Conservation (phyloP, 164 flowering plant genomes). For the Annona cherimola region DNA sequence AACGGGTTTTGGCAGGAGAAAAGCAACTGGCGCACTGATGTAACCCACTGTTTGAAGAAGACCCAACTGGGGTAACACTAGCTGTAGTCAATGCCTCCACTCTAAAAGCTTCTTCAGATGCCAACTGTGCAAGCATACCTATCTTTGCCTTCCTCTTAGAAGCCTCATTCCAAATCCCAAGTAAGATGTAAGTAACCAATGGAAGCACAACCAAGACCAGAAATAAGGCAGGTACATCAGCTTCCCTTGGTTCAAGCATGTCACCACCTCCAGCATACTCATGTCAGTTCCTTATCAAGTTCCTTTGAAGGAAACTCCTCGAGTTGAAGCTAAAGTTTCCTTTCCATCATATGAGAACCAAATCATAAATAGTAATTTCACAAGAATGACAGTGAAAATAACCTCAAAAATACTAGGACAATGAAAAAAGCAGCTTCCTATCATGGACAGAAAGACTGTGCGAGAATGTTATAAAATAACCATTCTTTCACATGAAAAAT, state of each 20-base stretch:
- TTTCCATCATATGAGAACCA: neutral
- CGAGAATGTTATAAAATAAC: neutral
- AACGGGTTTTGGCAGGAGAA: constrained; percentile 73
- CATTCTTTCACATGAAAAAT: neutral
- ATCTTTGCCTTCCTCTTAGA: constrained; percentile 60
- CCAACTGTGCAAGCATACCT: constrained; percentile 64
- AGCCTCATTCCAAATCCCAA: constrained; percentile 82
- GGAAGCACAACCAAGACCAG: constrained; percentile 77
- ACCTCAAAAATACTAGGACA: neutral
- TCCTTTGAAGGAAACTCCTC: constrained; percentile 15
- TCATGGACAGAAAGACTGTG: neutral
- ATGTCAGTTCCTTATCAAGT: constrained; percentile 36
- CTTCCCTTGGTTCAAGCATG: constrained; percentile 93
- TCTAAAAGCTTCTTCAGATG: constrained; percentile 54
- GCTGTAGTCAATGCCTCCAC: constrained; percentile 46
- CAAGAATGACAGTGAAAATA: neutral
- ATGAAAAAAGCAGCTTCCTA: neutral
- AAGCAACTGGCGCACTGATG: constrained; percentile 72
- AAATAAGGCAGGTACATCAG: constrained; percentile 67
- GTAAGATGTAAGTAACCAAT: constrained; percentile 61
- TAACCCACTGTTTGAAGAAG: constrained; percentile 30
- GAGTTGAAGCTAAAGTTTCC: constrained; percentile 6
- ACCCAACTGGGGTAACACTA: constrained; percentile 27
- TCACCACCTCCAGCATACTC: constrained; percentile 56
- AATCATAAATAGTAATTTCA: neutral